Base-by-base conservation (phyloP, 2,329 filamentous ascomycete species). In the Neofusicoccum sp. region DNA sequence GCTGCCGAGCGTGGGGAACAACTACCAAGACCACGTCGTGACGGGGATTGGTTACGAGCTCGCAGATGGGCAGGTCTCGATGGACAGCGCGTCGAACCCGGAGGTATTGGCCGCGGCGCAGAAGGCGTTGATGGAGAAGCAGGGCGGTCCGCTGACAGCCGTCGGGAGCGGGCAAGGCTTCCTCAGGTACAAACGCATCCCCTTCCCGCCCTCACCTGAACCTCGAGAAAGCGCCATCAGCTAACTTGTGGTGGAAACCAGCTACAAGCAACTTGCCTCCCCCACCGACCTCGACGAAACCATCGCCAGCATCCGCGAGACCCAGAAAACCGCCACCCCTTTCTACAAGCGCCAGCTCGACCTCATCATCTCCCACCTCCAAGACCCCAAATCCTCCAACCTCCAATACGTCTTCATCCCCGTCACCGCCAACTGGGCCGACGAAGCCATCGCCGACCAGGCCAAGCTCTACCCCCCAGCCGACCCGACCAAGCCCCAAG, bases 21-120 rank as follows among this genome's bases (percentile, higher is more conserved):
- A 75, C 48, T 63, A 77, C 11, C 71, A 73, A 39, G 74, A 76
- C 47, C 74, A 75, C 43, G 69, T 70, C n/a, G 70, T 70, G 47
- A 67, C 65, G 4, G 64, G 64, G 1, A 4, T 56, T 8, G 54
- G 39, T 1, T 58, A 45, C 4, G 43, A 45, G n/a, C 3, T 58
- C 29, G 54, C 54, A 5, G 9, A 29, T 3, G 62, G 56, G 1
- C 11, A 33, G 36, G 12, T 54, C 16, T 41, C 41, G 1, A 34
- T 7, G 1, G 41, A 58, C 6, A 52, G 37, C 34, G 4, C 54
- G 14, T 37, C 29, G 7, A 6, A 37, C 4, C 62, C 62, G 6
- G 62, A 50, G 2, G 47, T 14, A 4, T 39, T 64, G 62, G 52
- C 52, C 1, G 62, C 22, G 8, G 62, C 62, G n/a, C 56, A 61